phyloP scores from a whole-genome alignment of 164 flowering plant species.

The Dillenia suffruticosa region DNA sequence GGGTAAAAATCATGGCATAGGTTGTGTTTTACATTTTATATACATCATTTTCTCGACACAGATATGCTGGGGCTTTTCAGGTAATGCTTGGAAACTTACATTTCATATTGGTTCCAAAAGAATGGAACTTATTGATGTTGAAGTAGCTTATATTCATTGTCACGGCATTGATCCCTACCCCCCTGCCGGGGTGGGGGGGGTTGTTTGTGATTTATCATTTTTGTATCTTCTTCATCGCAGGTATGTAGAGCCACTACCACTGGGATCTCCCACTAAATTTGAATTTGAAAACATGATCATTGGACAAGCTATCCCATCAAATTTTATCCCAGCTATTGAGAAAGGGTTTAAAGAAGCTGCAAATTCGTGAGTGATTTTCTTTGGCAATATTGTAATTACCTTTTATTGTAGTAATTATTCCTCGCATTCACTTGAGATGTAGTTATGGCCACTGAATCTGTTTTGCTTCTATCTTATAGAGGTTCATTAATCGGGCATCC shows the following conservation, averaged over 20 bases:
- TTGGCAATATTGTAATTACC: not conserved
- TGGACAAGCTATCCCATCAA: conserved; percentile 91
- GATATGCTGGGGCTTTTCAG: too few species aligned
- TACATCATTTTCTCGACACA: too few species aligned
- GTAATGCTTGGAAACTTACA: too few species aligned
- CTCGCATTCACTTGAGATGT: not conserved
- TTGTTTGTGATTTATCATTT: not conserved
- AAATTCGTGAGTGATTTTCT: conserved; percentile 70
- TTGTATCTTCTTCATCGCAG: conserved; percentile 28
- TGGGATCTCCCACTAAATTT: conserved; percentile 74
- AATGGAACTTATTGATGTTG: too few species aligned
- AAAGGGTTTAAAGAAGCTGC: conserved; percentile 97
- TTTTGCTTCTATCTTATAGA: conserved; percentile 31
- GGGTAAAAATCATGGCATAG: too few species aligned
- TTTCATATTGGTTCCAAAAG: too few species aligned
- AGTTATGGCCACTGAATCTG: not conserved
- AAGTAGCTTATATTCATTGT: too few species aligned
- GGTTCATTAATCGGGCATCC: conserved; percentile 98
- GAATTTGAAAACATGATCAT: conserved; percentile 92
- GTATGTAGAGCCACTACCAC: conserved; percentile 86
- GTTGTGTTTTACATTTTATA: too few species aligned
- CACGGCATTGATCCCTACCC: too few species aligned
- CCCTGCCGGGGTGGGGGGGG: too few species aligned
- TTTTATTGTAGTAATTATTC: too few species aligned
- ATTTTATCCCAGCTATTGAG: conserved; percentile 93